Evolutionary conservation across 192 early-diverging fungal species (phyloP).

Genomic region (Umbelopsis vinacea): DNA sequence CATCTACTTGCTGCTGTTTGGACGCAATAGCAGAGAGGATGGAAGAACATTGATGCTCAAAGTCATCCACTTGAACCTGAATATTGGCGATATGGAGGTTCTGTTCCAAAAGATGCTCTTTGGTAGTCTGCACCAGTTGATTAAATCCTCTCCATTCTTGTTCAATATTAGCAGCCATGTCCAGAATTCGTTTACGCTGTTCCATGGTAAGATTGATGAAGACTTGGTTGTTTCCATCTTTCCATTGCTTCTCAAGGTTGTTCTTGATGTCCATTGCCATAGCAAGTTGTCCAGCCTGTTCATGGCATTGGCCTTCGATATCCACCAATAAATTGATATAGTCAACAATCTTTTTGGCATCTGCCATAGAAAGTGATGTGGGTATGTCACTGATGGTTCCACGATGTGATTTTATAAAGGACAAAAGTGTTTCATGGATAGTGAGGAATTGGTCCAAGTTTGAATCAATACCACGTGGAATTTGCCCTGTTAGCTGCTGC

Average conservation of each 20-base stretch:
- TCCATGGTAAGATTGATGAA: conserved; percentile 33
- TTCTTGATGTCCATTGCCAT: conserved; percentile 24
- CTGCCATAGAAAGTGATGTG: conserved; percentile 22
- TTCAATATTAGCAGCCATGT: conserved; percentile 28
- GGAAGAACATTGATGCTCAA: not conserved
- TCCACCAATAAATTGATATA: conserved; percentile 32
- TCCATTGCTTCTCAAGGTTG: conserved; percentile 32
- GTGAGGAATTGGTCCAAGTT: conserved; percentile 36
- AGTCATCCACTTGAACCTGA: conserved; percentile 17
- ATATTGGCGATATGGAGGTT: conserved; percentile 24
- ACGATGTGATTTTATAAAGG: conserved; percentile 34
- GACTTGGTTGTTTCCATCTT: conserved; percentile 24
- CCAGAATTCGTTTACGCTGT: conserved; percentile 28
- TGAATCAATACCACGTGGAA: conserved; percentile 40
- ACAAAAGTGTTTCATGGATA: conserved; percentile 31
- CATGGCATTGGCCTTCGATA: conserved; percentile 30
- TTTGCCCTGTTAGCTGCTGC: conserved; percentile 40
- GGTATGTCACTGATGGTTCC: conserved; percentile 34
- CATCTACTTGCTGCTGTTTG: not conserved
- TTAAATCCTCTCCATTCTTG: conserved; percentile 35
- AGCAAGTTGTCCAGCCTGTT: not conserved
- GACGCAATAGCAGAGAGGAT: not conserved
- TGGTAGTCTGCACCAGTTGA: conserved; percentile 25
- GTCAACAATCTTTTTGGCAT: conserved; percentile 16
- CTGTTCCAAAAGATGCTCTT: conserved; percentile 29